Evolutionary conservation across 2,329 filamentous ascomycete genomes (phyloP).

Genomic region (Fusarium scirpi): DNA sequence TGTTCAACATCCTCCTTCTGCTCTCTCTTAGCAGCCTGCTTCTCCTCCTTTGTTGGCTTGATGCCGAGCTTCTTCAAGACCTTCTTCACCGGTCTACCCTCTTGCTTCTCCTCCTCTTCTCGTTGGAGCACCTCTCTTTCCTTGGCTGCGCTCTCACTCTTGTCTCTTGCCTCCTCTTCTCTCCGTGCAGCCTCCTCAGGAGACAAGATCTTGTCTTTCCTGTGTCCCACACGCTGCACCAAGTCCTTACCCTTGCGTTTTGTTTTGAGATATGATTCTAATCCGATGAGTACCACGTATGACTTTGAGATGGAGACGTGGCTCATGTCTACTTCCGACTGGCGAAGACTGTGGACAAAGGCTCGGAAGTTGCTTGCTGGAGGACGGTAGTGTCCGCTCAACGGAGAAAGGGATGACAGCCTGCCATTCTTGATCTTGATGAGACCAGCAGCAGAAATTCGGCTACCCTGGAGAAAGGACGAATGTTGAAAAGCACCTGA

Average conservation of each 20-base stretch:
- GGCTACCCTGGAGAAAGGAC: slow-evolving; percentile 85
- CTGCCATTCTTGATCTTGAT: slow-evolving; percentile 88
- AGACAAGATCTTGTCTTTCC: slow-evolving; percentile 69
- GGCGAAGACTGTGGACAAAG: slow-evolving; percentile 79
- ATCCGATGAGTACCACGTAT: slow-evolving; percentile 83
- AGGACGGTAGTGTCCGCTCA: slow-evolving; percentile 86
- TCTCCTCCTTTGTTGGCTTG: slow-evolving; percentile 45
- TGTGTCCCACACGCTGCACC: slow-evolving; percentile 62
- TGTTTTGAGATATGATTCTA: slow-evolving; percentile 82
- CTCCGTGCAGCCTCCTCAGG: slow-evolving; percentile 68
- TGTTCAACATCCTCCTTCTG: slow-evolving; percentile 32
- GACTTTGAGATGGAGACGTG: slow-evolving; percentile 83
- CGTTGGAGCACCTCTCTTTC: slow-evolving; percentile 61
- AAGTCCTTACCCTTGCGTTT: slow-evolving; percentile 72
- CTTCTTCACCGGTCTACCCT: slow-evolving; percentile 45
- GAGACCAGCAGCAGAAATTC: slow-evolving; percentile 84
- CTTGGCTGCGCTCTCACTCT: slow-evolving; percentile 68
- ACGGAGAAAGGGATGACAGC: slow-evolving; percentile 76
- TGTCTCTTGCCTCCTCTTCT: slow-evolving; percentile 71
- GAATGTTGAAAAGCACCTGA: slow-evolving; percentile 91
- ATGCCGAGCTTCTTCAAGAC: slow-evolving; percentile 58
- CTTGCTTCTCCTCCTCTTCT: slow-evolving; percentile 57
- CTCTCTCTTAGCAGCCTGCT: slow-evolving; percentile 40
- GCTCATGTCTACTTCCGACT: slow-evolving; percentile 81
- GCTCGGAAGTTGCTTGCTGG: slow-evolving; percentile 85